phyloP scores from a whole-genome alignment of 352 stramenopile species.

The Nothophytophthora sp. region DNA sequence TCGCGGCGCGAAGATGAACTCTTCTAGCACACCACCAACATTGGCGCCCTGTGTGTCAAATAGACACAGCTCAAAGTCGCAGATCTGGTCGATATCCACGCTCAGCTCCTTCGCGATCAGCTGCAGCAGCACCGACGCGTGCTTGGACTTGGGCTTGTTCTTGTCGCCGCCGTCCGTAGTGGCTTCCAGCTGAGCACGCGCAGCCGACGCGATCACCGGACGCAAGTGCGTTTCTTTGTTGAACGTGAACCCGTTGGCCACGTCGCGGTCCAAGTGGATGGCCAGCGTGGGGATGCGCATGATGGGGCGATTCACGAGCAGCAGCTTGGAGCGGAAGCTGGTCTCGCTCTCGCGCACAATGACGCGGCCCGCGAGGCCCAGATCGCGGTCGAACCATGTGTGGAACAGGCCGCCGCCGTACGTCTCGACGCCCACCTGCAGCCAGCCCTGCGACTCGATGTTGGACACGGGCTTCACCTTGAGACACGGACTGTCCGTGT shows the following conservation, averaged over 20 bases:
- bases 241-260: slow-evolving; percentile 90
- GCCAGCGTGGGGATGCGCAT: slow-evolving; percentile 97
- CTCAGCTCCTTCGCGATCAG: slow-evolving; percentile 92
- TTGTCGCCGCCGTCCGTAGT: slow-evolving; percentile 42
- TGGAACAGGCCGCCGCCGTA: slow-evolving; percentile 95
- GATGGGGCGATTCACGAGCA: slow-evolving; percentile 95
- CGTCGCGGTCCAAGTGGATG: slow-evolving; percentile 95
- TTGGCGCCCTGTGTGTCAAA: slow-evolving; percentile 95
- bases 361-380: slow-evolving; percentile 92
- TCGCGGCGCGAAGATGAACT: slow-evolving; percentile 97
- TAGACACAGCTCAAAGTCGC: slow-evolving; percentile 96
- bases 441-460: slow-evolving; percentile 79
- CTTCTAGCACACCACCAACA: slow-evolving; percentile 90
- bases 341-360: slow-evolving; percentile 86
- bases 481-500: slow-evolving; percentile 97
- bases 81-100: slow-evolving; percentile 88
- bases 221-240: slow-evolving; percentile 98
- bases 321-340: slow-evolving; percentile 73
- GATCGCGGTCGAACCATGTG: slow-evolving; percentile 98
- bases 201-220: slow-evolving; percentile 89
- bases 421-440: slow-evolving; percentile 84
- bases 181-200: slow-evolving; percentile 88
- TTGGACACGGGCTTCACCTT: slow-evolving; percentile 96
- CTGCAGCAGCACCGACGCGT: slow-evolving; percentile 93
- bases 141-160: slow-evolving; percentile 71